Conservation (phyloP, 148 eudicot genomes). For the Salicornia ramosissima region DNA sequence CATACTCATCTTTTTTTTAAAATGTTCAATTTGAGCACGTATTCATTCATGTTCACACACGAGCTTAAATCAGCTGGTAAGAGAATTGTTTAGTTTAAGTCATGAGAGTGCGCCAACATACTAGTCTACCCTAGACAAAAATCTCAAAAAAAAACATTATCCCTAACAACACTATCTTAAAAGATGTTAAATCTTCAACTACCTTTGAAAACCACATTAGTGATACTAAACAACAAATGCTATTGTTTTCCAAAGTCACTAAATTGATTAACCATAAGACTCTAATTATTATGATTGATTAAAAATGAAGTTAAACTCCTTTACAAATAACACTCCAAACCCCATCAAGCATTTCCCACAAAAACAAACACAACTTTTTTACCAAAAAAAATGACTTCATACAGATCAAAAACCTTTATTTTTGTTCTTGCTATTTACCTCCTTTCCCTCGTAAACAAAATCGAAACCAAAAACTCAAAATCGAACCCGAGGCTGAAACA, state of each 20-base stretch:
- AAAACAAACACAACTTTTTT: neutral
- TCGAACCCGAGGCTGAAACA: constrained; percentile 40
- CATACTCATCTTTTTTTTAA: neutral
- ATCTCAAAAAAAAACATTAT: neutral
- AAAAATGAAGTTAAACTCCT: constrained; percentile 15
- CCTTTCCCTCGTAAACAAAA: constrained; percentile 18
- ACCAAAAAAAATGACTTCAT: constrained; percentile 38
- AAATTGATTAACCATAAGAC: constrained; percentile 21
- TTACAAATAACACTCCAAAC: constrained; percentile 23
- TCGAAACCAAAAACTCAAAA: constrained; percentile 34
- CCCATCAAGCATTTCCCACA: neutral
- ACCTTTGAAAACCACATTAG: constrained; percentile 7
- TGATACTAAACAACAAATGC: constrained; percentile 3
- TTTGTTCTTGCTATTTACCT: constrained; percentile 23
- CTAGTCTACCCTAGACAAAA: too few species aligned
- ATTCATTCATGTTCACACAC: neutral
- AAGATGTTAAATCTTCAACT: constrained; percentile 21
- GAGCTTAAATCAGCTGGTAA: neutral
- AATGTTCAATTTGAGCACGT: too few species aligned
- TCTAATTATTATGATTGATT: neutral
- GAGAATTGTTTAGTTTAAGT: neutral
- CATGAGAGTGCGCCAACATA: too few species aligned
- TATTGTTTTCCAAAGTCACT: constrained; percentile 4
- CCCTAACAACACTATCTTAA: constrained; percentile 19
- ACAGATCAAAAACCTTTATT: constrained; percentile 11